Evolutionary conservation across 148 eudicot genomes (phyloP).

Genomic region (Spergularia marina): DNA sequence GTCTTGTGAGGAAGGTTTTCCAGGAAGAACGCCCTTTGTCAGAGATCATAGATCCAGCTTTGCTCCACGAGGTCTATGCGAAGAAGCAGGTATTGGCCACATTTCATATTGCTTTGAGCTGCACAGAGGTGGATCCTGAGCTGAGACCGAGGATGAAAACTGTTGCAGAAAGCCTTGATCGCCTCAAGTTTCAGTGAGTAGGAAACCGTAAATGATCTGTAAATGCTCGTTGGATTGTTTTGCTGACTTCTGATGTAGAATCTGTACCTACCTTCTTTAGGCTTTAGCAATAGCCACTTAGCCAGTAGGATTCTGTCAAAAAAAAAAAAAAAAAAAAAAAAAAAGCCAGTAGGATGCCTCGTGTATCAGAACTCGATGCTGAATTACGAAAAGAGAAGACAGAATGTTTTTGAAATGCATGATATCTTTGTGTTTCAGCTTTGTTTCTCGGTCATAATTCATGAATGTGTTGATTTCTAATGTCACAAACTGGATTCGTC

Average conservation of each 20-base stretch:
- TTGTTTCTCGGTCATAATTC: too few relatives aligned
- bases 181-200: conserved; percentile 47
- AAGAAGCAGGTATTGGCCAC: conserved; percentile 83
- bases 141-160: conserved; percentile 79
- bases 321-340: too few relatives aligned
- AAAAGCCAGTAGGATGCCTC: conserved; percentile 8
- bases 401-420: conserved; percentile 2
- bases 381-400: background rate
- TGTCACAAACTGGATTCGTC: too few relatives aligned
- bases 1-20: conserved; percentile 63
- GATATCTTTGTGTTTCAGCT: too few relatives aligned
- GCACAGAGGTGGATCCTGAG: conserved; percentile 84
- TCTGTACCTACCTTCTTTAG: background rate
- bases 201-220: conserved; percentile 10
- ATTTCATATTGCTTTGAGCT: conserved; percentile 77
- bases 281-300: conserved; percentile 4
- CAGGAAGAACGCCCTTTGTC: conserved; percentile 75
- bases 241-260: conserved; percentile 24
- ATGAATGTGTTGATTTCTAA: too few relatives aligned
- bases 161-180: conserved; percentile 68
- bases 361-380: background rate
- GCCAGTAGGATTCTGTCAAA: conserved; percentile 2
- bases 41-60: conserved; percentile 73
- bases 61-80: conserved; percentile 74
- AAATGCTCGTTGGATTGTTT: conserved; percentile 13